Percentiles rank a stretch among this genome's conserved stretches.
phyloP scores from a whole-genome alignment of 306 rosid species.

The Mimosa pudica region DNA sequence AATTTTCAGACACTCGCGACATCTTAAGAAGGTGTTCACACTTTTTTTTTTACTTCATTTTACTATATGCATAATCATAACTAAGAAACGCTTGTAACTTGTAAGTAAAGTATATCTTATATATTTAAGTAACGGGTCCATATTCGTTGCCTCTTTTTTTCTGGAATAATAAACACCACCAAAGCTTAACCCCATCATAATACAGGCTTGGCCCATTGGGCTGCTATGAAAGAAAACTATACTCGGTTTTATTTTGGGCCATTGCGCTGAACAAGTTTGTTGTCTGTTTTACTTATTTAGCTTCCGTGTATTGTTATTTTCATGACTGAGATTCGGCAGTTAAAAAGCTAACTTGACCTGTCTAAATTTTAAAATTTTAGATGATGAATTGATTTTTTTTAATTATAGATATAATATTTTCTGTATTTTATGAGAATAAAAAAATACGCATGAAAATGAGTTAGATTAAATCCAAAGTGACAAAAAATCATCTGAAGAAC shows the following conservation, averaged over 20 bases:
- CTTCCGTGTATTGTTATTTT: background rate
- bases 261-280: background rate
- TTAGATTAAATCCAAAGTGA: too few relatives aligned
- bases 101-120: background rate
- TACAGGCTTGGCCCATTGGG: background rate
- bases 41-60: background rate
- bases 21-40: too few relatives aligned
- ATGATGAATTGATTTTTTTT: too few relatives aligned
- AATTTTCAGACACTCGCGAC: too few relatives aligned
- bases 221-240: background rate
- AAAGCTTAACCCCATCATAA: background rate
- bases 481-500: too few relatives aligned
- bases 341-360: too few relatives aligned
- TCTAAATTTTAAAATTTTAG: too few relatives aligned
- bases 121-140: background rate
- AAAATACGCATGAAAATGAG: too few relatives aligned
- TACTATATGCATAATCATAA: background rate
- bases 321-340: too few relatives aligned
- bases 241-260: background rate
- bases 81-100: background rate
- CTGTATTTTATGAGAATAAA: too few relatives aligned
- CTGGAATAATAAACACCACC: background rate
- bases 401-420: too few relatives aligned
- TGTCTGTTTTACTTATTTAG: background rate
- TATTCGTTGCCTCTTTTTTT: background rate